phyloP scores from a whole-genome alignment of 495 filamentous ascomycete genomes.

The Aspergillus haitiensis region DNA sequence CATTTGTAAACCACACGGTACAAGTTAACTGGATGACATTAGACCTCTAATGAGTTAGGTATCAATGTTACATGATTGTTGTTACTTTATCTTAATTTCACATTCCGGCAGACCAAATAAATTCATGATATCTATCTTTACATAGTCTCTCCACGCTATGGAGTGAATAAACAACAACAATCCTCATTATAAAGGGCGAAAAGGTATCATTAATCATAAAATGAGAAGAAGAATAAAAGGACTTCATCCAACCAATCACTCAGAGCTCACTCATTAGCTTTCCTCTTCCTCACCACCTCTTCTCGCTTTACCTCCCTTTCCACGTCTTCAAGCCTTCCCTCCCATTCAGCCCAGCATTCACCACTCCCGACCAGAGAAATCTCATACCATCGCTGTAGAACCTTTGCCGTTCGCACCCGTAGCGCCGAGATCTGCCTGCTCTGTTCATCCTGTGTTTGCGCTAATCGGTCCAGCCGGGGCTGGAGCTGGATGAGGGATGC shows the following conservation, averaged over 20 bases:
- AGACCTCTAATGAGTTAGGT: too few relatives aligned
- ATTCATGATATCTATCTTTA: too few relatives aligned
- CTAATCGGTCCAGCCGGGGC: conserved; percentile 68
- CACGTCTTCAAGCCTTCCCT: conserved; percentile 64
- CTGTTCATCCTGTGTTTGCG: conserved; percentile 67
- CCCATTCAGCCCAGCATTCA: conserved; percentile 72
- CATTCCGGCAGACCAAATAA: too few relatives aligned
- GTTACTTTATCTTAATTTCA: too few relatives aligned
- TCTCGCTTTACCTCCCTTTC: conserved; percentile 64
- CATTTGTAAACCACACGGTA: too few relatives aligned
- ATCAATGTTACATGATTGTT: too few relatives aligned
- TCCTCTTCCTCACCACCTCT: conserved; percentile 49
- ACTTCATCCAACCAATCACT: conserved; percentile 6
- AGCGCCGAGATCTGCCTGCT: conserved; percentile 69
- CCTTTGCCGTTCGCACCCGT: conserved; percentile 65
- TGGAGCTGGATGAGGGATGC: conserved; percentile 65
- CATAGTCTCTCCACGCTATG: not conserved
- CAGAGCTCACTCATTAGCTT: conserved; percentile 45
- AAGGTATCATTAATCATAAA: conserved; percentile 15
- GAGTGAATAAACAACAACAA: not conserved
- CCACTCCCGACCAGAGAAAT: conserved; percentile 65
- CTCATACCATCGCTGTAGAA: conserved; percentile 82
- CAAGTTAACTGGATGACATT: too few relatives aligned
- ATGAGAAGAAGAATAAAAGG: conserved; percentile 4
- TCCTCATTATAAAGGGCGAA: not conserved